These are phyloP conservation scores for Sambucus nigra DNA, from an alignment of 129 eudicot species.

Conservation along the genomic window DNA sequence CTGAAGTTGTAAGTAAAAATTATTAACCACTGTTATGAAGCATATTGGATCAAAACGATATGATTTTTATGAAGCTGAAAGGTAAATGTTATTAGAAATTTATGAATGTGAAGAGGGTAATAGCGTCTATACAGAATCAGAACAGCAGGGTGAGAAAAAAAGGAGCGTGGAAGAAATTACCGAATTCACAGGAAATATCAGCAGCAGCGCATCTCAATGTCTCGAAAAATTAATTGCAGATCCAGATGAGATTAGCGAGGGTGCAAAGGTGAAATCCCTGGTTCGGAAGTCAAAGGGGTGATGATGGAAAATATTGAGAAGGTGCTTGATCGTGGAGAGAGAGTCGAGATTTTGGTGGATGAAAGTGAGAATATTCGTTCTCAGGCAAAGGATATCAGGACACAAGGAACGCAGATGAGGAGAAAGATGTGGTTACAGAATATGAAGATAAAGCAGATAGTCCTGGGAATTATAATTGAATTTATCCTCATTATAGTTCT, in stretches of 20 bases:
- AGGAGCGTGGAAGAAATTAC: no score
- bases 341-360: conserved; percentile 89
- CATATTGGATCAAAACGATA: no score
- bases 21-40: no score
- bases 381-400: conserved; percentile 96
- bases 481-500: conserved; percentile 61
- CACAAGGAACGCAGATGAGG: conserved; percentile 84
- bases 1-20: no score
- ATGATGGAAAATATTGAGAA: conserved; percentile 98
- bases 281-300: conserved; percentile 97
- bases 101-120: no score
- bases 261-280: conserved; percentile 92
- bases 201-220: no score
- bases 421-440: conserved; percentile 98
- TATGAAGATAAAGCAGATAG: conserved; percentile 90
- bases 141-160: no score
- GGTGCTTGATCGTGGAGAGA: conserved; percentile 99
- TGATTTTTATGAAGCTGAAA: no score
- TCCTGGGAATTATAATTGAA: conserved; percentile 58
- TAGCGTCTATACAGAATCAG: no score
- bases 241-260: conserved; percentile 81
- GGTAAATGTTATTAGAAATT: no score
- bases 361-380: conserved; percentile 87
- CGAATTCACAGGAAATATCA: no score
- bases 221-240: no score